A percentile compares a stretch with the other conserved stretches of the same genome.
Conservation (phyloP, 1,139 yeast genomes). For the Debaryomyces coudertii region DNA sequence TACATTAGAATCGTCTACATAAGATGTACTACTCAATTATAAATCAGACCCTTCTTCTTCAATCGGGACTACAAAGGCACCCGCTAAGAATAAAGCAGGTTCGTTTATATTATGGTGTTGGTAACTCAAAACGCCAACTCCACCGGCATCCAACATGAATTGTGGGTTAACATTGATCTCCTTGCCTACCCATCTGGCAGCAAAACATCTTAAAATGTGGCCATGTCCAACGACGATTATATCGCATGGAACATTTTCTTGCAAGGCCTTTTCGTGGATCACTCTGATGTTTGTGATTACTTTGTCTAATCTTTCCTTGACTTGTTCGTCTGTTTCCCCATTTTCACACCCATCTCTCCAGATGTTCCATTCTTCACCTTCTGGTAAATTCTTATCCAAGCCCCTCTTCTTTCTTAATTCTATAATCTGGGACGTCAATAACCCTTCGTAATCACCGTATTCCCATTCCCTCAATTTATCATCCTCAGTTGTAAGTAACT, state of each 20-base stretch:
- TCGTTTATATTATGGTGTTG: slow-evolving; percentile 83
- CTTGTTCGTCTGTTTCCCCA: slow-evolving; percentile 73
- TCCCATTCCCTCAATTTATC: slow-evolving; percentile 90
- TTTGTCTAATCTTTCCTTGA: slow-evolving; percentile 69
- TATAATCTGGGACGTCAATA: slow-evolving; percentile 66
- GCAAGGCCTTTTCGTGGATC: slow-evolving; percentile 64
- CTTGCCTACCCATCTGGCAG: slow-evolving; percentile 79
- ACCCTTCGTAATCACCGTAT: slow-evolving; percentile 93
- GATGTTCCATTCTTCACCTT: slow-evolving; percentile 67
- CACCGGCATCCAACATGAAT: slow-evolving; percentile 90
- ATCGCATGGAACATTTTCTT: slow-evolving; percentile 61
- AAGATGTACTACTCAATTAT: slow-evolving; percentile 11
- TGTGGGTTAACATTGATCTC: slow-evolving; percentile 69
- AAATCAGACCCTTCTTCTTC: slow-evolving; percentile 43
- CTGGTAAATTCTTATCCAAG: slow-evolving; percentile 37
- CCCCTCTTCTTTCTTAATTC: slow-evolving; percentile 64
- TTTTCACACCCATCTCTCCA: slow-evolving; percentile 94
- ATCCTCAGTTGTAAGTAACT: slow-evolving; percentile 55
- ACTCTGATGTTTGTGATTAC: slow-evolving; percentile 63
- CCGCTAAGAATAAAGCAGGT: slow-evolving; percentile 82
- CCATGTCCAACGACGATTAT: slow-evolving; percentile 89
- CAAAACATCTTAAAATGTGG: slow-evolving; percentile 85
- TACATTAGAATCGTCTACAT: not conserved
- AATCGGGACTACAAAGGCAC: slow-evolving; percentile 76
- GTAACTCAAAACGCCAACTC: slow-evolving; percentile 88